phyloP scores from a whole-genome alignment of 345 rosid species.

The Boechera stricta region DNA sequence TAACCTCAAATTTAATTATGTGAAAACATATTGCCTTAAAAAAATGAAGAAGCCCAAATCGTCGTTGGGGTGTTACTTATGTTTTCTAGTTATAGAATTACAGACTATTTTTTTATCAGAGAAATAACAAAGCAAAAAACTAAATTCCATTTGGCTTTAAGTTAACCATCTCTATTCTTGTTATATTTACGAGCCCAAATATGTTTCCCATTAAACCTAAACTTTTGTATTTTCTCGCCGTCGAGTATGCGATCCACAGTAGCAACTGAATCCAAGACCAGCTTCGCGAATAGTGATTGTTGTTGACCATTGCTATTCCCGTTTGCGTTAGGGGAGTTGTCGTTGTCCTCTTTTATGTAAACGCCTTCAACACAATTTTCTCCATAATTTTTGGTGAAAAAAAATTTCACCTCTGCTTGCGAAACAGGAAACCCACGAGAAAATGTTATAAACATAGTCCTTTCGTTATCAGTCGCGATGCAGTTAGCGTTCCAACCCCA shows the following conservation, averaged over 20 bases:
- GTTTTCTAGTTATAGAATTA: constrained; percentile 14
- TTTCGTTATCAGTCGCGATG: constrained; percentile 41
- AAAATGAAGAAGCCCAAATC: neutral
- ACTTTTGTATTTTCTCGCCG: constrained; percentile 19
- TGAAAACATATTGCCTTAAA: constrained; percentile 20
- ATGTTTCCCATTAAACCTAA: constrained; percentile 42
- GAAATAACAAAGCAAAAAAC: neutral
- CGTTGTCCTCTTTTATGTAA: constrained; percentile 21
- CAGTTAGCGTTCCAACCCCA: constrained; percentile 53
- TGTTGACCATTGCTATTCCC: neutral
- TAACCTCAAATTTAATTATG: neutral
- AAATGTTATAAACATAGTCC: constrained; percentile 57
- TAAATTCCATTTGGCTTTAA: neutral
- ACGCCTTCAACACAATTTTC: constrained; percentile 35
- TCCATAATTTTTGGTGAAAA: constrained; percentile 42
- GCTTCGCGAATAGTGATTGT: constrained; percentile 33
- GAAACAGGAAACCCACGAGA: constrained; percentile 59
- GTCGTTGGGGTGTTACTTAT: constrained; percentile 5
- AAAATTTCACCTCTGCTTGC: constrained; percentile 38
- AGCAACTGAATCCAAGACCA: constrained; percentile 37
- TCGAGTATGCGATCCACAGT: constrained; percentile 33
- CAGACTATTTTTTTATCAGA: neutral
- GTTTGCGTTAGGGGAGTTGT: neutral
- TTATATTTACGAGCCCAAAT: constrained; percentile 51
- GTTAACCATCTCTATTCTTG: neutral